Evolutionary conservation across 768 basidiomycete genomes (phyloP).

Genomic region (Mycena albidolilacea): DNA sequence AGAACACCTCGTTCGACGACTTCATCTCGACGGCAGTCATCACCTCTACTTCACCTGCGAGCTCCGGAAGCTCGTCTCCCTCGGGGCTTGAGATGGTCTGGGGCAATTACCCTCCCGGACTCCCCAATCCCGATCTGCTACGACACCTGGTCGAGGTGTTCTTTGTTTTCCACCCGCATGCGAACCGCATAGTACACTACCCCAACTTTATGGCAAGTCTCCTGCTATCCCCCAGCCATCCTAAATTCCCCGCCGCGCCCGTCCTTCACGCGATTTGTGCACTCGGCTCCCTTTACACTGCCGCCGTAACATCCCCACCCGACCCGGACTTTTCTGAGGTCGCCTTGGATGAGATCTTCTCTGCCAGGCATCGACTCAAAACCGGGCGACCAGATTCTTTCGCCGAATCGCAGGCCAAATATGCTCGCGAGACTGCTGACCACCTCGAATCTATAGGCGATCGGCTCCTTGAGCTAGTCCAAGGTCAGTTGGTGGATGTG

Average conservation of each 20-base stretch:
- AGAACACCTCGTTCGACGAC: conserved; percentile 25
- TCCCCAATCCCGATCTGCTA: conserved; percentile 75
- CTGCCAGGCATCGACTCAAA: conserved; percentile 56
- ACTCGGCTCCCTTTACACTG: conserved; percentile 81
- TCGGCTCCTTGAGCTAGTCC: conserved; percentile 70
- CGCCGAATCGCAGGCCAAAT: conserved; percentile 74
- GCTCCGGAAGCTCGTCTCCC: conserved; percentile 35
- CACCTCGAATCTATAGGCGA: conserved; percentile 65
- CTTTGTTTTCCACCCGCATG: conserved; percentile 84
- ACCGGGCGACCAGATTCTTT: conserved; percentile 71
- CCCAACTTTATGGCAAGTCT: conserved; percentile 77
- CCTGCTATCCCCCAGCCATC: conserved; percentile 74
- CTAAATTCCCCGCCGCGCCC: conserved; percentile 79
- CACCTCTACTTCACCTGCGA: conserved; percentile 16
- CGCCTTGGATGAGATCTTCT: conserved; percentile 68
- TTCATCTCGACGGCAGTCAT: conserved; percentile 26
- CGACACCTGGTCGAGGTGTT: conserved; percentile 74
- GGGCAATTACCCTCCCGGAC: conserved; percentile 73
- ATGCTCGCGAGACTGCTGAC: conserved; percentile 67
- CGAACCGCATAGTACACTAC: conserved; percentile 77
- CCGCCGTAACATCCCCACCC: conserved; percentile 72
- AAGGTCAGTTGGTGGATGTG: conserved; percentile 61
- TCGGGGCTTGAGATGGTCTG: conserved; percentile 59
- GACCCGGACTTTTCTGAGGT: conserved; percentile 65
- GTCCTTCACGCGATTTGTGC: conserved; percentile 93